Evolutionary conservation across 257 asterid species (phyloP).

Genomic region (Plantago major): DNA sequence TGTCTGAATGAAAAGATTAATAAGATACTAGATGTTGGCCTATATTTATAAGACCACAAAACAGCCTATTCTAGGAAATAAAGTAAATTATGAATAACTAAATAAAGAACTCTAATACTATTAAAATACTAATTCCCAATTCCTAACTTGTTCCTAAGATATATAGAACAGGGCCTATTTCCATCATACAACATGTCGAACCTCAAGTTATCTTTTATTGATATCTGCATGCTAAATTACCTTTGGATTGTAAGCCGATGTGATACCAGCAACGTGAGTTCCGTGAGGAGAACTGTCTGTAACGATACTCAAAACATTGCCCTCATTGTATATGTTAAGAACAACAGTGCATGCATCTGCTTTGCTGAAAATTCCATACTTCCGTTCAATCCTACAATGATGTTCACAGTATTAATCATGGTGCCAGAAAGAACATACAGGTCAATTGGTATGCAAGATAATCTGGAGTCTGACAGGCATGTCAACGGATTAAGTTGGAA

Average conservation of each 20-base stretch:
- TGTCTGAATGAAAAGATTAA: too few species aligned
- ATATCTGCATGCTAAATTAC: constrained; percentile 29
- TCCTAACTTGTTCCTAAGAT: too few species aligned
- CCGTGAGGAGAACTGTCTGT: constrained; percentile 97
- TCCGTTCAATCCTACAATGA: constrained; percentile 71
- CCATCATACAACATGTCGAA: too few species aligned
- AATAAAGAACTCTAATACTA: too few species aligned
- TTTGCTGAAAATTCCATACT: constrained; percentile 87
- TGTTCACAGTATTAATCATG: constrained; percentile 17
- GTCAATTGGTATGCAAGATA: neutral
- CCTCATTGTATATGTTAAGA: constrained; percentile 69
- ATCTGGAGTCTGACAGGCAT: neutral
- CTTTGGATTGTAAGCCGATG: constrained; percentile 88
- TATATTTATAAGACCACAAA: too few species aligned
- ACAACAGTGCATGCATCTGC: constrained; percentile 84
- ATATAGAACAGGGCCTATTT: too few species aligned
- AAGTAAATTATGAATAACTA: too few species aligned
- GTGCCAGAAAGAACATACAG: constrained; percentile 16
- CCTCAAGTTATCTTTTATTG: constrained; percentile 8
- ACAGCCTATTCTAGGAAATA: too few species aligned
- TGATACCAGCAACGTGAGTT: constrained; percentile 97
- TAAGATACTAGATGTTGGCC: too few species aligned
- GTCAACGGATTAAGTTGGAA: constrained; percentile 16
- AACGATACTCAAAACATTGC: constrained; percentile 85
- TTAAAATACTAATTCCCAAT: too few species aligned